Conservation (phyloP, 2,329 filamentous ascomycete genomes). For the Lasiodiplodia sp. region DNA sequence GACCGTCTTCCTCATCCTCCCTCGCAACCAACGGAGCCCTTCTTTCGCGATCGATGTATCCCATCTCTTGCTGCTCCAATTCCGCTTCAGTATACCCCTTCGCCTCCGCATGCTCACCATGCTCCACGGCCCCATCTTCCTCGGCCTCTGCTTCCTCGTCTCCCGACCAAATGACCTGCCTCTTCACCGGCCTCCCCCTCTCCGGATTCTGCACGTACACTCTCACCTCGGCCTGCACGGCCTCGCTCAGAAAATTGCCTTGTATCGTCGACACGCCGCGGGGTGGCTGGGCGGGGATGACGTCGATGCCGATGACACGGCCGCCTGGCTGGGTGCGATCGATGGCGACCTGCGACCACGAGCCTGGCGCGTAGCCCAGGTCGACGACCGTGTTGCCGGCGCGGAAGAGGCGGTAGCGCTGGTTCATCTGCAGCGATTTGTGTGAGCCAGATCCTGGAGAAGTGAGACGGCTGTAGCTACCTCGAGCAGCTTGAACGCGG, state of each 20-base stretch:
- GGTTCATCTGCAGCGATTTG: slow-evolving; percentile 70
- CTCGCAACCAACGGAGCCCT: slow-evolving; percentile 46
- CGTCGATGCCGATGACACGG: slow-evolving; percentile 87
- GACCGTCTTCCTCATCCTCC: slow-evolving; percentile 35
- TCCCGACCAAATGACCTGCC: slow-evolving; percentile 34
- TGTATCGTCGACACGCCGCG: slow-evolving; percentile 93
- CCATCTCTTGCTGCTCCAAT: slow-evolving; percentile 54
- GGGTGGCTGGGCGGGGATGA: slow-evolving; percentile 91
- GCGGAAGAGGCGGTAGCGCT: slow-evolving; percentile 80
- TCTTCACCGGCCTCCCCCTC: slow-evolving; percentile 59
- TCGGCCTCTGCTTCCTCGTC: slow-evolving; percentile 43
- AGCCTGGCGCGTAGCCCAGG: slow-evolving; percentile 79
- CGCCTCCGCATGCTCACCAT: slow-evolving; percentile 37
- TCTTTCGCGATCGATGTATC: slow-evolving; percentile 73
- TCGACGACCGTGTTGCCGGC: slow-evolving; percentile 87
- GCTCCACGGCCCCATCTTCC: slow-evolving; percentile 48
- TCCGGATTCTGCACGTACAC: slow-evolving; percentile 74
- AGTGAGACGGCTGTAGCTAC: slow-evolving; percentile 52
- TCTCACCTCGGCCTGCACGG: slow-evolving; percentile 78
- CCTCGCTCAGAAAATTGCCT: slow-evolving; percentile 83
- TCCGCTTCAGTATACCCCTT: slow-evolving; percentile 38
- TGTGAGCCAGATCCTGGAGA: background rate
- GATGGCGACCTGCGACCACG: slow-evolving; percentile 79
- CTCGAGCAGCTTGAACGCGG: slow-evolving; percentile 92
- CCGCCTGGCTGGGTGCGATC: slow-evolving; percentile 79